Conservation (phyloP, 495 filamentous ascomycete genomes). For the Clohesyomyces aquaticus region DNA sequence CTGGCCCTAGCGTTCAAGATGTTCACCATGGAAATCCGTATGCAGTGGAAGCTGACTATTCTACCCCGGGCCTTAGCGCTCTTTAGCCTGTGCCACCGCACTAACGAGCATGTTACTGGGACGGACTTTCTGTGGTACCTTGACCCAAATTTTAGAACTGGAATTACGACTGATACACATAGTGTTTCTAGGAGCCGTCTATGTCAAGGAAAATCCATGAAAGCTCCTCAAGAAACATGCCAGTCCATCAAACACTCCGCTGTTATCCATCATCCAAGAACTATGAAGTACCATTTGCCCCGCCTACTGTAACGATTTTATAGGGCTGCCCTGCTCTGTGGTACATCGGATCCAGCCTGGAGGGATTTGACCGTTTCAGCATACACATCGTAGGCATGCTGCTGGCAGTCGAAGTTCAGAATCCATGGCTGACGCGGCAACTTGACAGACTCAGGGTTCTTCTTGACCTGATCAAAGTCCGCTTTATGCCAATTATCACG, state of each 20-base stretch:
- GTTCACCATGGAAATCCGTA: too few species aligned
- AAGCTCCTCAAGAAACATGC: background rate
- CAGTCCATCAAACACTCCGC: too few species aligned
- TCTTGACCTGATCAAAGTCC: slow-evolving; percentile 46
- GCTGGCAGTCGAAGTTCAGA: slow-evolving; percentile 44
- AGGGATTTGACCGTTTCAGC: slow-evolving; percentile 30
- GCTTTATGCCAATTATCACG: slow-evolving; percentile 47
- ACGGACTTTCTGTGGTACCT: background rate
- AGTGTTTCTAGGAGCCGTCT: background rate
- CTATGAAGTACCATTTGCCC: too few species aligned
- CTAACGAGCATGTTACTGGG: background rate
- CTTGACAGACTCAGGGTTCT: slow-evolving; percentile 45
- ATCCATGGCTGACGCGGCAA: slow-evolving; percentile 44
- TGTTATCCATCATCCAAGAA: too few species aligned
- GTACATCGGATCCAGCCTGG: slow-evolving; percentile 14
- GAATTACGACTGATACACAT: background rate
- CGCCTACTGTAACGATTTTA: too few species aligned
- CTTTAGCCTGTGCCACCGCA: too few species aligned
- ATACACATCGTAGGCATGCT: slow-evolving; percentile 44
- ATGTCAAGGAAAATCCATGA: background rate
- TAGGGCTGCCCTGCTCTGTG: background rate
- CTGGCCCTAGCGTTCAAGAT: background rate
- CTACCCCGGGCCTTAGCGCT: too few species aligned
- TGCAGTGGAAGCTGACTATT: too few species aligned
- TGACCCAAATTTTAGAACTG: background rate